A percentile compares a stretch with the other conserved stretches of the same genome.
These are phyloP conservation scores for Erysimum cheiri DNA, from an alignment of 441 rosid genomes.

Conservation along the genomic window DNA sequence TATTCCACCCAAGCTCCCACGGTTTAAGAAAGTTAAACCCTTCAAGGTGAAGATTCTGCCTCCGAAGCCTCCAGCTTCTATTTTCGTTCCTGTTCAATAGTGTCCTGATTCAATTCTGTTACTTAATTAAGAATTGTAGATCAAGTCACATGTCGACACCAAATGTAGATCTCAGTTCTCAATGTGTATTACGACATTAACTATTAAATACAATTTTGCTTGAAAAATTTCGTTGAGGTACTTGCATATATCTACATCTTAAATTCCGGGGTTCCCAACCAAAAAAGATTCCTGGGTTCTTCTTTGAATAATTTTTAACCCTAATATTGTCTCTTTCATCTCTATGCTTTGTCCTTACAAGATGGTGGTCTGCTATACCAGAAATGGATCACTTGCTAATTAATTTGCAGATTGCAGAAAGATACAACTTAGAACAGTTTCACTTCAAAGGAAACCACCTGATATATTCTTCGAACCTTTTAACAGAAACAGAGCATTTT, in stretches of 20 bases:
- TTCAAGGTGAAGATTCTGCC: not conserved
- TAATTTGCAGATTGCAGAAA: too few relatives aligned
- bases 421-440: not conserved
- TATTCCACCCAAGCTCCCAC: constrained; percentile 2
- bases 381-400: too few relatives aligned
- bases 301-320: too few relatives aligned
- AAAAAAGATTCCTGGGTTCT: too few relatives aligned
- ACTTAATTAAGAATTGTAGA: not conserved
- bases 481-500: constrained; percentile 19
- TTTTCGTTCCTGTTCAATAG: not conserved
- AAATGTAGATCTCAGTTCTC: not conserved
- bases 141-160: not conserved
- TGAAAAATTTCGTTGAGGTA: not conserved
- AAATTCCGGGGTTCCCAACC: too few relatives aligned
- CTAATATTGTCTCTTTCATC: too few relatives aligned
- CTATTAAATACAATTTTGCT: constrained; percentile 1
- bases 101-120: not conserved
- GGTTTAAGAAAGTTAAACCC: not conserved
- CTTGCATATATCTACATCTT: too few relatives aligned
- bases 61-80: not conserved
- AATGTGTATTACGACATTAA: not conserved
- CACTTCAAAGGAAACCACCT: not conserved
- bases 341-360: too few relatives aligned
- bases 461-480: not conserved
- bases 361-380: too few relatives aligned